Percentiles rank a stretch among this genome's conserved stretches.
These are phyloP conservation scores for Pythium guiyangense DNA, from an alignment of 352 stramenopile genomes.

Conservation along the genomic window DNA sequence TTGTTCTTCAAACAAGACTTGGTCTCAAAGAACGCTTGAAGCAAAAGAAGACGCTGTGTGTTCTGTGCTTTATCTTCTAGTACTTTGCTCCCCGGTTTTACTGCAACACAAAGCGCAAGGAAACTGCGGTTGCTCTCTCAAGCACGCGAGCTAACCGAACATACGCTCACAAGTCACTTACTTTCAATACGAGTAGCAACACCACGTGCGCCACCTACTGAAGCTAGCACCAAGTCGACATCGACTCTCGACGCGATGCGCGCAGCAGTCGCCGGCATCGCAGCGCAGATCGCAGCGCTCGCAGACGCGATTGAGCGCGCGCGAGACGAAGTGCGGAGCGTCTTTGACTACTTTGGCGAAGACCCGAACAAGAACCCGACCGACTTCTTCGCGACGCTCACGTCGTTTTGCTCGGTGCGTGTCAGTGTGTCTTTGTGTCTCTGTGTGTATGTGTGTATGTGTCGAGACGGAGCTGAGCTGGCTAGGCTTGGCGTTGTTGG, in stretches of 20 bases:
- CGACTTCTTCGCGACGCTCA: conserved; percentile 79
- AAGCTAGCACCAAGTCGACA: background rate
- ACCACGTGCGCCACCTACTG: too few relatives aligned
- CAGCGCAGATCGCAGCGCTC: conserved; percentile 37
- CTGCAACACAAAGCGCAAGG: too few relatives aligned
- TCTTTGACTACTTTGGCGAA: conserved; percentile 87
- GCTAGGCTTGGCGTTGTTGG: background rate
- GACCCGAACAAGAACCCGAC: conserved; percentile 65
- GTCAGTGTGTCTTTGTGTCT: background rate
- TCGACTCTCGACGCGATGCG: conserved; percentile 30
- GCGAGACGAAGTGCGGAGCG: conserved; percentile 55
- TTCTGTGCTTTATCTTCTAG: too few relatives aligned
- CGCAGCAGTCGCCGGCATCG: conserved; percentile 29
- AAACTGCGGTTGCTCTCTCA: too few relatives aligned
- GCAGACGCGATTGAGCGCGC: conserved; percentile 28
- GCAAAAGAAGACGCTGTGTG: too few relatives aligned
- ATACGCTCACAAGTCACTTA: too few relatives aligned
- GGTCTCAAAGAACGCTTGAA: too few relatives aligned
- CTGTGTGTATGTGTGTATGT: too few relatives aligned
- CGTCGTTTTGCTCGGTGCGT: conserved; percentile 67
- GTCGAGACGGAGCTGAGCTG: background rate
- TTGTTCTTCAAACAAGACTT: too few relatives aligned
- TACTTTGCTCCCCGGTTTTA: too few relatives aligned
- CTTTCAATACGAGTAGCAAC: too few relatives aligned
- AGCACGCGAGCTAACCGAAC: too few relatives aligned